Percentiles rank a stretch among this genome's conserved stretches.
phyloP scores from a whole-genome alignment of 108 stramenopile species.

The Epipyxis sp. region DNA sequence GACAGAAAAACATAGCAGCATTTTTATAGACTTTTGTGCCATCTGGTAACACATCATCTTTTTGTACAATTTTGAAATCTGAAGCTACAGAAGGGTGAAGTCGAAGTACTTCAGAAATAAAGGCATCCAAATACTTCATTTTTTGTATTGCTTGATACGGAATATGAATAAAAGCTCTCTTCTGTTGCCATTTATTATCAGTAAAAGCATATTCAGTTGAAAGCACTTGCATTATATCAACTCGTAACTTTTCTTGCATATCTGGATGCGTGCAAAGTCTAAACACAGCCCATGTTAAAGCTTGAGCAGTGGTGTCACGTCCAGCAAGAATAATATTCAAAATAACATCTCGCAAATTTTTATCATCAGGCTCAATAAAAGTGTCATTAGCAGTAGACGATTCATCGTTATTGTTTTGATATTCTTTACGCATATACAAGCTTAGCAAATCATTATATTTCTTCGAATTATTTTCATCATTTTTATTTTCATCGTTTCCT shows the following conservation, averaged over 20 bases:
- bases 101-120: slow-evolving; percentile 54
- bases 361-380: slow-evolving; percentile 10
- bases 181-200: no score
- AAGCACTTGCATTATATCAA: slow-evolving; percentile 35
- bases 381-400: not conserved
- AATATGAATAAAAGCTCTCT: not conserved
- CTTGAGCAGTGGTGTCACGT: slow-evolving; percentile 61
- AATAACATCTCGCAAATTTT: slow-evolving; percentile 55
- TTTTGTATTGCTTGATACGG: slow-evolving; percentile 20
- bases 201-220: not conserved
- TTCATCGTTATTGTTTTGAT: not conserved
- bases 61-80: slow-evolving; percentile 41
- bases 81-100: slow-evolving; percentile 57
- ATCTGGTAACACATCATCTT: slow-evolving; percentile 59
- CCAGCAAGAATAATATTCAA: slow-evolving; percentile 62
- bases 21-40: slow-evolving; percentile 51
- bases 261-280: slow-evolving; percentile 48
- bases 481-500: not conserved
- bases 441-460: not conserved
- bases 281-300: slow-evolving; percentile 55
- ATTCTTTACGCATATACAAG: slow-evolving; percentile 43
- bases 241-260: slow-evolving; percentile 38
- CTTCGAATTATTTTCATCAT: no score
- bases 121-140: slow-evolving; percentile 47
- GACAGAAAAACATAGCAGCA: slow-evolving; percentile 37